Base-by-base conservation (phyloP, 805 yeast genomes). In the Cyberlindnera mycetangii region DNA sequence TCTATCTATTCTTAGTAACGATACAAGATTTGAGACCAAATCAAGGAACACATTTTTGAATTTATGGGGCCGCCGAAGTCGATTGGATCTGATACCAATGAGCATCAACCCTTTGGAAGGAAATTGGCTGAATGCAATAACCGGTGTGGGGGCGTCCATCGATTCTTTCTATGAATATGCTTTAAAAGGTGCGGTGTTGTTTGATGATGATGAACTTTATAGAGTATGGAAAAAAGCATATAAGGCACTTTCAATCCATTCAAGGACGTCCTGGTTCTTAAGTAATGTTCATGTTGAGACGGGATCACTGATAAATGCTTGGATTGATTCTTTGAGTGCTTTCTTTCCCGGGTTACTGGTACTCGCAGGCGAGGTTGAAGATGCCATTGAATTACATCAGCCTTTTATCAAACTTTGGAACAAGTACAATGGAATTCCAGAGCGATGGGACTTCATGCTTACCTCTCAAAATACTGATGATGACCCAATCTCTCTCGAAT, bases 91-190 rank as follows among this genome's bases (percentile, higher is more conserved):
- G 22, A 55, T 92, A 12, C 95, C 96, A 2, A 84, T 85, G 87
- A 74, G 90, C 0, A 68, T 89, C 5, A 81, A 83, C 48, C 83
- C 90, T 0, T 55, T 69, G 1, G 64, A 70, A 0, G 78, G 80
- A 28, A 57, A 61, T 31, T 81, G 87, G 79, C 64, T 70, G 32
- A 83, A 83, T 44, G 60, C 73, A 0, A 64, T 80, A 32, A 78
- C 93, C 0, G 96, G 97, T 0, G 73, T 86, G 9, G 97, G 98
- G 2, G 97, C 97, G 0, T 85, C 95, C 2, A 77, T 88, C 14
- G 98, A 90, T 63, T 88, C 96, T 0, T 87, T 87, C 57, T 90
- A 83, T 60, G 98, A 90, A 58, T 87, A 89, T 63, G 85, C 96
- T 0, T 71, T 88, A 33, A 90, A 90, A 59, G 80, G 82, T 17